A percentile compares a stretch with the other conserved stretches of the same genome.
phyloP scores from a whole-genome alignment of 2,329 filamentous ascomycete genomes.

The Pezicula radicicola region DNA sequence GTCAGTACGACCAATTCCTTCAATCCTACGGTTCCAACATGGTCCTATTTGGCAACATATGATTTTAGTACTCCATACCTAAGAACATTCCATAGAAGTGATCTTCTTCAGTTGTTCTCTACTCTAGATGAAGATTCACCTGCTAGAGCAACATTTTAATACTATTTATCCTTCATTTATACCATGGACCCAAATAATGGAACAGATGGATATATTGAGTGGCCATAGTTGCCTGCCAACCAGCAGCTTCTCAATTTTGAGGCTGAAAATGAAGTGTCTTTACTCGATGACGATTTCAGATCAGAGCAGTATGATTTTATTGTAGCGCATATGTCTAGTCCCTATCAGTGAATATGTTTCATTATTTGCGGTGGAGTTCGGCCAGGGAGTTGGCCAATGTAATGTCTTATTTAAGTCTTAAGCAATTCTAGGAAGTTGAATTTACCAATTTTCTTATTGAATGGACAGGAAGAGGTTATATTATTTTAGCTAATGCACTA shows the following conservation, averaged over 20 bases:
- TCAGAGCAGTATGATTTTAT: too few relatives aligned
- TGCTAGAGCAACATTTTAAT: slow-evolving; percentile 56
- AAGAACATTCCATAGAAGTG: slow-evolving; percentile 73
- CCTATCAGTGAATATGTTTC: too few relatives aligned
- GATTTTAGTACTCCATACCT: slow-evolving; percentile 67
- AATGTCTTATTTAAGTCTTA: too few relatives aligned
- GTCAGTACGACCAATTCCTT: slow-evolving; percentile 43
- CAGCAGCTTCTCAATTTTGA: slow-evolving; percentile 51
- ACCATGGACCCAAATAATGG: slow-evolving; percentile 66
- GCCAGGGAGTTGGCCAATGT: too few relatives aligned
- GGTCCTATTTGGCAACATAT: slow-evolving; percentile 76
- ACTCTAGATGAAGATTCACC: slow-evolving; percentile 37
- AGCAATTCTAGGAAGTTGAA: too few relatives aligned
- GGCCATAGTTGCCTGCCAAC: slow-evolving; percentile 50
- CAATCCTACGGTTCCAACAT: slow-evolving; percentile 58
- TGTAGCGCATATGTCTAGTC: too few relatives aligned
- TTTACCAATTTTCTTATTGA: too few relatives aligned
- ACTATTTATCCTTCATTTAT: slow-evolving; percentile 72
- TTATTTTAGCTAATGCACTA: too few relatives aligned
- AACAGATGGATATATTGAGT: slow-evolving; percentile 33
- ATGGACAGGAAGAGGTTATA: too few relatives aligned
- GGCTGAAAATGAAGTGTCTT: not conserved
- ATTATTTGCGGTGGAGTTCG: too few relatives aligned
- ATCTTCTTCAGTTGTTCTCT: slow-evolving; percentile 63
- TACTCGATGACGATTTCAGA: not conserved